Percentiles rank a stretch among this genome's conserved stretches.
Conservation (phyloP, 805 yeast species). For the Wickerhamiella sergipiensis region DNA sequence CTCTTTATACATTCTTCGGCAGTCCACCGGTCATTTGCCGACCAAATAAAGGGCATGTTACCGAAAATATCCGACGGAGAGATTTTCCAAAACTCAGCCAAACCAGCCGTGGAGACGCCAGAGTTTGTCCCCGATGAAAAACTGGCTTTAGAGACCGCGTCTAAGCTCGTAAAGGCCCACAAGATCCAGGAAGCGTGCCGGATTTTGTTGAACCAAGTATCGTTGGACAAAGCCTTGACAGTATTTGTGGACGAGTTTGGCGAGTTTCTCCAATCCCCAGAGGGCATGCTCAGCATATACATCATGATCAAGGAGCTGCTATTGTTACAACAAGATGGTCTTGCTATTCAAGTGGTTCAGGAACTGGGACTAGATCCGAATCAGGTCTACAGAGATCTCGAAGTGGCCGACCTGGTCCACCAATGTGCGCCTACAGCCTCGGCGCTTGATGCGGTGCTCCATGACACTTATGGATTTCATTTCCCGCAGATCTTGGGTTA, state of each 20-base stretch:
- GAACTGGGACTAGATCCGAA: slow-evolving; percentile 3
- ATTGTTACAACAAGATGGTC: slow-evolving; percentile 8
- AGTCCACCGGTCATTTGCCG: background rate
- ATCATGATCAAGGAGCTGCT: slow-evolving; percentile 10
- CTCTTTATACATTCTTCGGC: background rate
- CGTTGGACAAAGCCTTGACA: slow-evolving; percentile 8
- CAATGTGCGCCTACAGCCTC: background rate
- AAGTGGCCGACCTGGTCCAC: background rate
- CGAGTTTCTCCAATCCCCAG: slow-evolving; percentile 6
- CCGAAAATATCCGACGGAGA: slow-evolving; percentile 1
- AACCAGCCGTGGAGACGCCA: background rate
- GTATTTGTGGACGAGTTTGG: slow-evolving; percentile 9
- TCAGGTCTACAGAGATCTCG: background rate
- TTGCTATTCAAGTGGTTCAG: slow-evolving; percentile 13
- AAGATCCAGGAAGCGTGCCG: slow-evolving; percentile 6
- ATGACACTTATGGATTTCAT: background rate
- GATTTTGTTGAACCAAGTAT: slow-evolving; percentile 7
- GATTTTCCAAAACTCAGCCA: background rate
- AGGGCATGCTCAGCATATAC: slow-evolving; percentile 9
- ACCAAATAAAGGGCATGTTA: slow-evolving; percentile 3
- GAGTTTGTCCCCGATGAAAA: background rate
- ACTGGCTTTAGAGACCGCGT: background rate
- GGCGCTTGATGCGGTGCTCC: background rate
- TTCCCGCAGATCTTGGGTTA: slow-evolving; percentile 12
- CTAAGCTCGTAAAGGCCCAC: slow-evolving; percentile 1